Percentiles rank a stretch among this genome's conserved stretches.
Conservation (phyloP, 2,329 filamentous ascomycete genomes). For the Aureobasidium sp. region DNA sequence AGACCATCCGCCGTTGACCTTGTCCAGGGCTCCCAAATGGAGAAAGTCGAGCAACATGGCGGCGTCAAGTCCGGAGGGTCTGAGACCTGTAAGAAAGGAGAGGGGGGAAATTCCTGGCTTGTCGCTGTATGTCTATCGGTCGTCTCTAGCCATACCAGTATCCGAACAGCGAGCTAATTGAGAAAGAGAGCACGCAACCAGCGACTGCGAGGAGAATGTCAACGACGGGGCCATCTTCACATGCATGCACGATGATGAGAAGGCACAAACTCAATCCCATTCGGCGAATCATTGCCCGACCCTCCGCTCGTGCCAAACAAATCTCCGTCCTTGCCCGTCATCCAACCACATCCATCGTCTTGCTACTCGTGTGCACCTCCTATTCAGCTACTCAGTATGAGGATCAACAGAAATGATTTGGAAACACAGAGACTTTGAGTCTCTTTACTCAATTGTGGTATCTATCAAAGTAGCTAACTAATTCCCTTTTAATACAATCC, state of each 20-base stretch:
- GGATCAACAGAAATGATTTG: neutral
- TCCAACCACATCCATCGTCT: neutral
- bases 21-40: neutral
- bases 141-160: neutral
- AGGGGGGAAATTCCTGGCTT: too few relatives aligned
- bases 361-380: neutral
- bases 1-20: conserved; percentile 55
- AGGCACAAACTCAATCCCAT: neutral
- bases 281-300: conserved; percentile 1
- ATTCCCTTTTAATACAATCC: neutral
- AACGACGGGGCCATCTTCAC: neutral
- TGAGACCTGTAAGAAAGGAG: neutral
- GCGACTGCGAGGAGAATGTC: neutral
- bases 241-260: conserved; percentile 10
- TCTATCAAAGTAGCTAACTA: neutral
- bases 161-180: neutral
- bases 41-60: conserved; percentile 5
- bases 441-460: neutral
- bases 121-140: neutral
- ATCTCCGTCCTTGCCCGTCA: neutral
- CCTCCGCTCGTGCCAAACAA: neutral
- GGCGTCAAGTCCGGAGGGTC: neutral
- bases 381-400: neutral
- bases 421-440: neutral
- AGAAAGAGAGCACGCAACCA: neutral